Evolutionary conservation across 2,329 filamentous ascomycete genomes (phyloP), one percentile per base, ranked within the genome.

Genomic region (Colletotrichum sp.): DNA sequence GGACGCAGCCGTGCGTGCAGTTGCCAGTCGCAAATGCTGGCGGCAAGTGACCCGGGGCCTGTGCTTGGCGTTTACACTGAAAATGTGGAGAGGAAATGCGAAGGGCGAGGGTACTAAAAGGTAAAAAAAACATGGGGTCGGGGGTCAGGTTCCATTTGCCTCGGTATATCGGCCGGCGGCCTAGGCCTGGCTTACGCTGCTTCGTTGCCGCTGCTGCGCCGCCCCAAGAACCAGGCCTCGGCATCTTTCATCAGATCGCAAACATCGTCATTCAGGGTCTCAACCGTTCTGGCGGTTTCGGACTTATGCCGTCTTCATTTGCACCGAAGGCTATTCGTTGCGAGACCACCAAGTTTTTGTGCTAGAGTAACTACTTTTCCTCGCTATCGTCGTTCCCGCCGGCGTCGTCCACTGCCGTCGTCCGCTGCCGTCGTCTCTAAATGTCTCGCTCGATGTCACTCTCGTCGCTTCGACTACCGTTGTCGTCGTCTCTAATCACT

Each of bases 101-200:
- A 32, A 48, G 39, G 65, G 55, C 44, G 39, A 64, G 57, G 67
- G 72, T 73, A 22, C 62, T 39, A 66, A 72, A 72, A 75, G 72
- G 66, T 13, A 13, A 52, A 52, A 52, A 44, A 52, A 52, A 52
- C 44, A 73, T 73, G 73, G 64, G 70, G 73, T 69, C 55, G 63
- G 62, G 67, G 68, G 13, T 24, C 26, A 16, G n/a, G 44, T 36
- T 15, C 28, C 30, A 44, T 62, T 66, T 75, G 72, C 72, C 72
- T 75, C 72, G 72, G 72, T 60, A 71, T 65, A 60, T 69, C 63
- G 69, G 63, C 55, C 36, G 39, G 28, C 39, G 32, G 34, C 48
- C 59, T 44, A 28, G 26, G 32, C 36, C 24, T 36, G 48, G 60
- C 26, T 22, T 32, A 26, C 28, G n/a, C n/a, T 52, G 44, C 34